Percentiles rank a stretch among this genome's conserved stretches.
Evolutionary conservation across 2,329 filamentous ascomycete genomes (phyloP).

Genomic region (Tolypocladium paradoxum): DNA sequence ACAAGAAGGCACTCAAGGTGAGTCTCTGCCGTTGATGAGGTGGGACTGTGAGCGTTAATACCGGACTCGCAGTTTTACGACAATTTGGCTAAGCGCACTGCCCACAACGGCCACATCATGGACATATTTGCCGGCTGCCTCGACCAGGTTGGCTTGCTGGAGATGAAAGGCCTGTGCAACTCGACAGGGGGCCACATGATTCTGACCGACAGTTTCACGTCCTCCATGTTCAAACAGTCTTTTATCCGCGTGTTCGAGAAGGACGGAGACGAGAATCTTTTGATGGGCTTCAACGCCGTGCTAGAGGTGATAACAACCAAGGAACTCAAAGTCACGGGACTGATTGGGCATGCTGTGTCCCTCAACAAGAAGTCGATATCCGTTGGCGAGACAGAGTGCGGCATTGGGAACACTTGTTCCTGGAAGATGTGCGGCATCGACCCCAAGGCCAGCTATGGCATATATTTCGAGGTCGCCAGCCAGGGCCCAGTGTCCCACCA

Average conservation of each 20-base stretch:
- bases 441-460: slow-evolving; percentile 81
- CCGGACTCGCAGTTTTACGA: slow-evolving; percentile 69
- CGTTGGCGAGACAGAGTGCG: slow-evolving; percentile 94
- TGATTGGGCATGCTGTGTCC: slow-evolving; percentile 94
- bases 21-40: slow-evolving; percentile 7
- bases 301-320: slow-evolving; percentile 95
- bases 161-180: slow-evolving; percentile 97
- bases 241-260: slow-evolving; percentile 97
- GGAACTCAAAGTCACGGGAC: slow-evolving; percentile 92
- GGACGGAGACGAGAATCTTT: slow-evolving; percentile 82
- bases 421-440: slow-evolving; percentile 99
- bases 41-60: not conserved
- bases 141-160: slow-evolving; percentile 90
- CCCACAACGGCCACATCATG: slow-evolving; percentile 94
- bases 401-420: slow-evolving; percentile 95
- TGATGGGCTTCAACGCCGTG: slow-evolving; percentile 97
- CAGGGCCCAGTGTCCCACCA: slow-evolving; percentile 83
- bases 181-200: slow-evolving; percentile 98
- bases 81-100: slow-evolving; percentile 80
- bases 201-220: slow-evolving; percentile 94
- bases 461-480: slow-evolving; percentile 96
- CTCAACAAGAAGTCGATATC: slow-evolving; percentile 97
- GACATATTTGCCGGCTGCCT: slow-evolving; percentile 97
- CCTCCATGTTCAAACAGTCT: slow-evolving; percentile 98
- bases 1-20: slow-evolving; percentile 96